Percentiles rank a stretch among this genome's conserved stretches.
phyloP scores from a whole-genome alignment of 768 basidiomycete genomes.

The Rhizopogon salebrosus region DNA sequence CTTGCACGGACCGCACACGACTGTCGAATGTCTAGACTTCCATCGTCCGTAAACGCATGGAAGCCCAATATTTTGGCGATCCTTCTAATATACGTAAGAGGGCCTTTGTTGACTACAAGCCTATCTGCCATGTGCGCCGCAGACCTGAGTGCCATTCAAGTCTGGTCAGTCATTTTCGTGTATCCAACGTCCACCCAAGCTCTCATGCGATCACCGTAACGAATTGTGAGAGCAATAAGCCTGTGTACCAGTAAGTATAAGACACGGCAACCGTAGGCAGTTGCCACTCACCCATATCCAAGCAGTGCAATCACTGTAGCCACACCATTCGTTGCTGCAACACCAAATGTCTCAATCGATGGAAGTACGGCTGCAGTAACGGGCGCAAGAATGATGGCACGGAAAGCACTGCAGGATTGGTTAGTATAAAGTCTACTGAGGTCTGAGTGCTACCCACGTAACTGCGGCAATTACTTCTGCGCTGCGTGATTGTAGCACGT shows the following conservation, averaged over 20 bases:
- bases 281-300: slow-evolving; percentile 41
- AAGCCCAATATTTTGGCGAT: no score
- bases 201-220: slow-evolving; percentile 47
- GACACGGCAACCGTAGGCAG: neutral
- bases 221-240: slow-evolving; percentile 39
- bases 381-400: slow-evolving; percentile 38
- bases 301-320: slow-evolving; percentile 40
- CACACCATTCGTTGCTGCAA: slow-evolving; percentile 38
- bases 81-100: no score
- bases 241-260: slow-evolving; percentile 21
- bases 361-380: slow-evolving; percentile 46
- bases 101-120: no score
- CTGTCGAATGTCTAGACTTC: neutral
- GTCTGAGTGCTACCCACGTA: slow-evolving; percentile 31
- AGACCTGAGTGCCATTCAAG: neutral
- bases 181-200: slow-evolving; percentile 48
- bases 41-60: neutral
- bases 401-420: slow-evolving; percentile 36
- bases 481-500: slow-evolving; percentile 50
- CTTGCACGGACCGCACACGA: neutral
- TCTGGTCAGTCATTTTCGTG: neutral
- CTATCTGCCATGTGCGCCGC: neutral
- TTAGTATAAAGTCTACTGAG: neutral
- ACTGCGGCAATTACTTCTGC: slow-evolving; percentile 54
- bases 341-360: slow-evolving; percentile 42